These are phyloP conservation scores for Cephalotrichum gorgonifer DNA, from an alignment of 2,329 filamentous ascomycete species.

Conservation along the genomic window DNA sequence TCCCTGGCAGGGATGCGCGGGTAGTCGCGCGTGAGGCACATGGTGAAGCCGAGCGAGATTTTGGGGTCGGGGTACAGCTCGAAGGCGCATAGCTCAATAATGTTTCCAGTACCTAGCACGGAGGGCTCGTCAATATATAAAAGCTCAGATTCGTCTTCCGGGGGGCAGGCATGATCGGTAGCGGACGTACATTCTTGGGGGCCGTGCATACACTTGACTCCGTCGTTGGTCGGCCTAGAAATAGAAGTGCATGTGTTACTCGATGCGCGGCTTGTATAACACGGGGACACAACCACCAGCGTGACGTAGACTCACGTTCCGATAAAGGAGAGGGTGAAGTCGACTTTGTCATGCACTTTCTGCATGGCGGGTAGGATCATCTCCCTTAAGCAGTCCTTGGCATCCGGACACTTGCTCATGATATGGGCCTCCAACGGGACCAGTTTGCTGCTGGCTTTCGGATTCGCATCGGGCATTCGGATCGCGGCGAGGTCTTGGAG, in stretches of 20 bases:
- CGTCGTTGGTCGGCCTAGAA: constrained; percentile 61
- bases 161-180: too few relatives aligned
- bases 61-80: constrained; percentile 76
- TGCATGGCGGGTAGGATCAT: constrained; percentile 84
- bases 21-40: constrained; percentile 76
- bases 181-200: constrained; percentile 60
- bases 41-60: constrained; percentile 82
- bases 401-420: constrained; percentile 96
- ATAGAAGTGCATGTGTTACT: not conserved
- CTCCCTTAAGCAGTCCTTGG: constrained; percentile 68
- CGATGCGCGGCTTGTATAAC: constrained; percentile 4
- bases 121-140: not conserved
- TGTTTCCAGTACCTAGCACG: constrained; percentile 69
- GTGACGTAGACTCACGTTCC: constrained; percentile 48
- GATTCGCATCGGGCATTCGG: not conserved
- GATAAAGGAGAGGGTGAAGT: constrained; percentile 87
- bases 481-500: constrained; percentile 7
- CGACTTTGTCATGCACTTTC: constrained; percentile 68
- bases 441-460: constrained; percentile 13
- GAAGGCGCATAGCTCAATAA: constrained; percentile 84
- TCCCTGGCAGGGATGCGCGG: constrained; percentile 62
- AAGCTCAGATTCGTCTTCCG: not conserved
- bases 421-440: constrained; percentile 90
- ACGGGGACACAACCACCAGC: constrained; percentile 2
- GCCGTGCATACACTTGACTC: constrained; percentile 81